Evolutionary conservation across 306 rosid species (phyloP), one percentile per base, ranked within the genome.

Genomic region (Cajanus cajan): DNA sequence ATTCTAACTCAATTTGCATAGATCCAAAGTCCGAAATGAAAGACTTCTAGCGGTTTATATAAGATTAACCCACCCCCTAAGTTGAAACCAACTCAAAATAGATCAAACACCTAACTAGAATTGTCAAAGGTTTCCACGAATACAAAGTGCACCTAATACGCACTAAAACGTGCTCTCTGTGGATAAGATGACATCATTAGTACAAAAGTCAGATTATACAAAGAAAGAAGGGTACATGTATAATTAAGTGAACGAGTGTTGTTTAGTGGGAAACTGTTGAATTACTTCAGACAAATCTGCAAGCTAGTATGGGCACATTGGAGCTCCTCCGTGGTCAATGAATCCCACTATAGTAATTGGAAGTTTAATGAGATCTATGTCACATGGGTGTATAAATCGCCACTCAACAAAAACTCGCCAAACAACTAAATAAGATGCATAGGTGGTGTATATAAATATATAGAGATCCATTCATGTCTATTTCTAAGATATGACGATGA

Each of bases 141-240:
- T 37, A 19, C 43, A 55, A 24, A 58, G 22, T 19, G 52, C 54
- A 79, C 83, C 83, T 71, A 79, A 71, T 55, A 2, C 73, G 57
- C 73, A 71, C 66, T 47, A 36, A 68, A 36, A 37, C 21, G 22
- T 44, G 73, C 44, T 64, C 28, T 45, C 24, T 37, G 44, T 34
- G 36, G 72, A 79, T 34, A 79, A 79, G 71, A 70, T 44, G 40
- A 59, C 3, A 59, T 1, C 48, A 43, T 43, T 40, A 4, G 40
- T 37, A 37, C 18, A 21, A 12, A 66, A 47, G 43, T 69, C 59
- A 45, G 40, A 47, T 47, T 48, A 48, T 15, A 45, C 37, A 69
- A 65, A 18, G 51, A 65, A 71, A 50, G 62, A 10, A 71, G 18
- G 44, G 11, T 40, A 36, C 47, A 19, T 1, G 34, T 28, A 50